Conservation (phyloP, 2,329 filamentous ascomycete genomes). For the Amesomyces nigricolor region DNA sequence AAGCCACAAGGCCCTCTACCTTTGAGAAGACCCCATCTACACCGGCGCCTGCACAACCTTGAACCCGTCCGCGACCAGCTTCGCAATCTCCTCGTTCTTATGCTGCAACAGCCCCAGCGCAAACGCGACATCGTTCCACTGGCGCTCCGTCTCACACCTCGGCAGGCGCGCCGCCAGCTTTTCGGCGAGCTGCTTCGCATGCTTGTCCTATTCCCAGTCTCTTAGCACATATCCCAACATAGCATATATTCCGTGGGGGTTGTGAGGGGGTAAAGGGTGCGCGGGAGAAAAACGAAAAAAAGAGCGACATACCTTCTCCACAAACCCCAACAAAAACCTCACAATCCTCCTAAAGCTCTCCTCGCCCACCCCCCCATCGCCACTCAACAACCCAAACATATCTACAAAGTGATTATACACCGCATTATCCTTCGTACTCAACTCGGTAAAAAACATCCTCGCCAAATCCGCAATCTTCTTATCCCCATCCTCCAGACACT, state of each 20-base stretch:
- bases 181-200: constrained; percentile 86
- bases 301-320: constrained; percentile 74
- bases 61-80: constrained; percentile 70
- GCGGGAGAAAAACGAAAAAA: background rate
- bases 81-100: constrained; percentile 84
- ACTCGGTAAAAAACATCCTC: constrained; percentile 96
- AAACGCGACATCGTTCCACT: constrained; percentile 97
- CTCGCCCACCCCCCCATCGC: constrained; percentile 74
- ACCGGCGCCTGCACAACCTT: constrained; percentile 61
- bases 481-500: constrained; percentile 95
- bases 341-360: constrained; percentile 82
- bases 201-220: constrained; percentile 70
- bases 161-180: constrained; percentile 83
- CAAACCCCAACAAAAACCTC: constrained; percentile 89
- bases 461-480: constrained; percentile 89
- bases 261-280: no score
- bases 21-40: background rate
- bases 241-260: no score
- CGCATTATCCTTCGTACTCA: constrained; percentile 96
- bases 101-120: constrained; percentile 84
- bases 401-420: constrained; percentile 99
- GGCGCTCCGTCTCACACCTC: constrained; percentile 84
- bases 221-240: no score
- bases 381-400: constrained; percentile 91
- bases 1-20: background rate